Evolutionary conservation across 495 filamentous ascomycete genomes (phyloP).

Genomic region (Penicillium roqueforti): DNA sequence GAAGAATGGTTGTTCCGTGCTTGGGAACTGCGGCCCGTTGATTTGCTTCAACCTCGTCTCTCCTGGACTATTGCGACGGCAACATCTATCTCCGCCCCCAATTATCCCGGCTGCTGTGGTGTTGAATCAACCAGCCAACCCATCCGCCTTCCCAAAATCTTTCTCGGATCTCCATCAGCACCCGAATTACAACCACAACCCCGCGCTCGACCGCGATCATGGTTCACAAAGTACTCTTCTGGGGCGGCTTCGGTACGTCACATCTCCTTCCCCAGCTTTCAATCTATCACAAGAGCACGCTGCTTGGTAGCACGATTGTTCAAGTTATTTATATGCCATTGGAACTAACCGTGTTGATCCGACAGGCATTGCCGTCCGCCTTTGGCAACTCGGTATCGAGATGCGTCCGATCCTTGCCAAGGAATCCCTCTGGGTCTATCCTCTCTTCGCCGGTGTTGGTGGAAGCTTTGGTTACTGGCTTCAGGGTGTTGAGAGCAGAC

Average conservation of each 20-base stretch:
- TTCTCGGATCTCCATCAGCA: conserved; percentile 9
- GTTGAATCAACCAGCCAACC: conserved; percentile 12
- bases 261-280: conserved; percentile 1
- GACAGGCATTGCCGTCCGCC: conserved; percentile 78
- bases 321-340: neutral
- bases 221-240: conserved; percentile 88
- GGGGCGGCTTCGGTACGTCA: conserved; percentile 88
- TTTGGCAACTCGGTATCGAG: conserved; percentile 97
- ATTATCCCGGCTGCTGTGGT: conserved; percentile 18
- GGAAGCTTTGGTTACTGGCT: conserved; percentile 97
- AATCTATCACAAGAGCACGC: neutral
- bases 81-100: conserved; percentile 19
- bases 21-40: conserved; percentile 40
- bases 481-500: conserved; percentile 74
- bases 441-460: conserved; percentile 77
- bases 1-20: conserved; percentile 30
- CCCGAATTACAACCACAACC: conserved; percentile 14
- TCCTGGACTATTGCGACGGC: conserved; percentile 22
- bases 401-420: conserved; percentile 89
- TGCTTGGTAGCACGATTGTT: neutral
- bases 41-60: conserved; percentile 41
- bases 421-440: conserved; percentile 82
- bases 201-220: conserved; percentile 28
- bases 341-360: neutral
- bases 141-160: neutral